Conservation (phyloP, 805 yeast genomes). For the Barnettozyma botsteinii region DNA sequence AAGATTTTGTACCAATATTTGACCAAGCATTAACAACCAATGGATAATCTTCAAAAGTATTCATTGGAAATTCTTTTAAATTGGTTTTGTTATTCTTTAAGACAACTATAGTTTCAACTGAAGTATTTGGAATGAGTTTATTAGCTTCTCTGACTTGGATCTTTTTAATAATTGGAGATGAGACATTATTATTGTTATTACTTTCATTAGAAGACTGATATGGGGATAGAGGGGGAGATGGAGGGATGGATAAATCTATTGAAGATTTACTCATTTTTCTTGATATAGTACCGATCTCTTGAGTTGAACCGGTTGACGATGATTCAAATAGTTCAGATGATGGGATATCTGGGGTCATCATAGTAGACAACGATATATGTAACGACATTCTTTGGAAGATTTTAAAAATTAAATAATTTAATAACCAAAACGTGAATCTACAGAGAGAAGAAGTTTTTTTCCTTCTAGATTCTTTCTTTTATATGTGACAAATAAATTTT, state of each 20-base stretch:
- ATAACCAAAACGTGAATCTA: too few relatives aligned
- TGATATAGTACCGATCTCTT: conserved; percentile 11
- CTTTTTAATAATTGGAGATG: conserved; percentile 17
- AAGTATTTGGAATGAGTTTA: conserved; percentile 1
- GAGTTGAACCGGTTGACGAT: neutral
- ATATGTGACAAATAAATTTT: too few relatives aligned
- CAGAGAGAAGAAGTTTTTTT: neutral
- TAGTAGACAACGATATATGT: conserved; percentile 12
- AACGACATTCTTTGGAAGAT: conserved; percentile 4
- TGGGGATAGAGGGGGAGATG: conserved; percentile 45
- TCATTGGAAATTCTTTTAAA: conserved; percentile 40
- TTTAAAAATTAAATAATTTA: neutral
- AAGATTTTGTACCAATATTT: conserved; percentile 36
- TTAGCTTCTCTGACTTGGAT: conserved; percentile 18
- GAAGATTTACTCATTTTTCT: conserved; percentile 26
- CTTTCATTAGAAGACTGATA: conserved; percentile 22
- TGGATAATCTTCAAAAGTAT: conserved; percentile 39
- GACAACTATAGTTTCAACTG: conserved; percentile 16
- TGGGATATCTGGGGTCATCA: conserved; percentile 25
- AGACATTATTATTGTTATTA: neutral
- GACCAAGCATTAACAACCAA: conserved; percentile 50
- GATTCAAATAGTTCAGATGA: conserved; percentile 4
- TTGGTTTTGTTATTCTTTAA: conserved; percentile 11
- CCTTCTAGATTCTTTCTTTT: neutral
- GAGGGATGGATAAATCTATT: conserved; percentile 32